A percentile compares a stretch with the other conserved stretches of the same genome.
Evolutionary conservation across 345 rosid genomes (phyloP).

Genomic region (Eucalyptus globulus): DNA sequence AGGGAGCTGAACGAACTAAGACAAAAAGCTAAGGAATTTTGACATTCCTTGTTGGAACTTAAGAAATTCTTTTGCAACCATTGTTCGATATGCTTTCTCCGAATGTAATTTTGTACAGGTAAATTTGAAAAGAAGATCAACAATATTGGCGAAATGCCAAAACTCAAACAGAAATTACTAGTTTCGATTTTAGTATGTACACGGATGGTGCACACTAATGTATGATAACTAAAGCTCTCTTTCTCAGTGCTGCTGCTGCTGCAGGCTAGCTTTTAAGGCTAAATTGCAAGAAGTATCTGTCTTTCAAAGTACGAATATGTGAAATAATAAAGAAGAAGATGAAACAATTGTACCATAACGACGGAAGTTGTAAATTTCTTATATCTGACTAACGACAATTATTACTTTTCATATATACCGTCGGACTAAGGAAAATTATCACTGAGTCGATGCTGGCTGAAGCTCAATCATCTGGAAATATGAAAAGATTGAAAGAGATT

Average conservation of each 20-base stretch:
- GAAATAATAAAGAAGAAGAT: neutral
- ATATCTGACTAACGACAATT: neutral
- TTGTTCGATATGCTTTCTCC: neutral
- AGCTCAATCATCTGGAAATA: neutral
- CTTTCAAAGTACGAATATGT: neutral
- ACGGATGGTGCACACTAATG: neutral
- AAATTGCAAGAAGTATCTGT: neutral
- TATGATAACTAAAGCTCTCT: neutral
- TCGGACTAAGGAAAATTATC: neutral
- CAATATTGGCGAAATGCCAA: neutral
- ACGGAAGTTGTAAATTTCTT: neutral
- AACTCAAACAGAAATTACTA: neutral
- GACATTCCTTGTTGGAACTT: neutral
- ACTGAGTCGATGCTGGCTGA: neutral
- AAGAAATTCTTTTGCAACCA: neutral
- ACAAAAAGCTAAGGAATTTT: slow-evolving; percentile 32
- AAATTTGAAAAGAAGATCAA: neutral
- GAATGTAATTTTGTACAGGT: neutral
- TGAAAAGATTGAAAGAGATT: neutral
- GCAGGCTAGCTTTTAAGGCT: neutral
- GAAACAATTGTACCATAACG: neutral
- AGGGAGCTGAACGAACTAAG: slow-evolving; percentile 60
- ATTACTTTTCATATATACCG: neutral
- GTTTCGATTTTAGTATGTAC: neutral
- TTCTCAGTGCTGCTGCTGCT: neutral